Percentiles rank a stretch among this genome's conserved stretches.
phyloP scores from a whole-genome alignment of 495 filamentous ascomycete species.

The Aspergillus sclerotioniger region DNA sequence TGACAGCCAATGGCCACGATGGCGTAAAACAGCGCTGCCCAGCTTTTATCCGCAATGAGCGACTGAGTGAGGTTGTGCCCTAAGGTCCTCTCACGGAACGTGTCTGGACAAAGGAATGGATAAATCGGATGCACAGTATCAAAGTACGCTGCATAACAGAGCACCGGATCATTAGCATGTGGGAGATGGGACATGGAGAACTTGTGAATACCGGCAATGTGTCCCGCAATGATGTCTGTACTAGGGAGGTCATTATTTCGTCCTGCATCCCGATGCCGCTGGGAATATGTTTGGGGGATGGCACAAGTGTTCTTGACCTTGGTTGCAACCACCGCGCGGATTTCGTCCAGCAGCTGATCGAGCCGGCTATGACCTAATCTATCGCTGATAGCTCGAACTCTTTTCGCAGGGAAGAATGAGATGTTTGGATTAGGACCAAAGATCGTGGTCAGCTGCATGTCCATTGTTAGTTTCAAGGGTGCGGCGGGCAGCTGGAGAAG shows the following conservation, averaged over 20 bases:
- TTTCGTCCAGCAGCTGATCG: constrained; percentile 17
- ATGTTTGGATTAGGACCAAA: constrained; percentile 23
- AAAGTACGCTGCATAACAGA: constrained; percentile 14
- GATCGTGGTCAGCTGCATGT: constrained; percentile 1
- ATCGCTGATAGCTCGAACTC: constrained; percentile 11
- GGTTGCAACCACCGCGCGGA: constrained; percentile 9
- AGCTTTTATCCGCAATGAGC: constrained; percentile 8
- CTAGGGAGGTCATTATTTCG: neutral
- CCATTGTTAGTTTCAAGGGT: neutral
- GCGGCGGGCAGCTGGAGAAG: neutral
- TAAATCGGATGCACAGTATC: constrained; percentile 18
- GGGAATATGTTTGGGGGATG: neutral
- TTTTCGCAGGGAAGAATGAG: constrained; percentile 17
- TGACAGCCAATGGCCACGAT: constrained; percentile 24
- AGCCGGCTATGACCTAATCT: constrained; percentile 17
- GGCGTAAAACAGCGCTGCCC: constrained; percentile 19
- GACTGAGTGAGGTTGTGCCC: constrained; percentile 3
- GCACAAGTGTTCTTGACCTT: constrained; percentile 12
- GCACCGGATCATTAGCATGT: neutral
- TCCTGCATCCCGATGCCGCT: neutral
- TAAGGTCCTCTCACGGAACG: constrained; percentile 10
- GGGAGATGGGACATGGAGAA: neutral
- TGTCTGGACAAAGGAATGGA: constrained; percentile 13
- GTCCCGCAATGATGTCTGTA: neutral
- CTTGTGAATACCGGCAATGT: neutral